phyloP scores from a whole-genome alignment of 192 early-diverging fungal species.

The Spinellus fusiger region DNA sequence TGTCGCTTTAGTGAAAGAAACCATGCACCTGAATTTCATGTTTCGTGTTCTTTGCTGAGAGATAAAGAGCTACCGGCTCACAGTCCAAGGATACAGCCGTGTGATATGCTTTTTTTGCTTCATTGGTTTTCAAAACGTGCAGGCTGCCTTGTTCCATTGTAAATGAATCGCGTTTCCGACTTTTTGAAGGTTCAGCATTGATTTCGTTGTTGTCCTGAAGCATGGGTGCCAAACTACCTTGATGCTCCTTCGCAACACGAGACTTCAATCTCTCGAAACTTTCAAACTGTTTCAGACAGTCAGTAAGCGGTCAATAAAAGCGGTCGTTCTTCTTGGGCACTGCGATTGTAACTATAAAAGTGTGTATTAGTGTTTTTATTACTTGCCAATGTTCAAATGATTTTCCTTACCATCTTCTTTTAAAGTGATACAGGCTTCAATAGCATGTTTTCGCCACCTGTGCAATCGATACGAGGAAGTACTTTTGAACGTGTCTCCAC shows the following conservation, averaged over 20 bases:
- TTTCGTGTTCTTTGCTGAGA: conserved; percentile 5
- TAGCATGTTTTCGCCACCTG: conserved; percentile 1
- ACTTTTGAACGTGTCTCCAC: conserved; percentile 5
- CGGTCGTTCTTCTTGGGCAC: conserved; percentile 4
- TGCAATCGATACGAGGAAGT: conserved; percentile 7
- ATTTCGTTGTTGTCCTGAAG: conserved; percentile 5
- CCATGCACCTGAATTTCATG: conserved; percentile 4
- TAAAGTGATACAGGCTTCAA: conserved; percentile 1
- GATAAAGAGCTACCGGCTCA: conserved; percentile 3
- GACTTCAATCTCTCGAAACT: conserved; percentile 6
- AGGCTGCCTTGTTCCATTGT: conserved; percentile 6
- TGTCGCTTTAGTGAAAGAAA: conserved; percentile 1
- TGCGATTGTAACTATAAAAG: conserved; percentile 1
- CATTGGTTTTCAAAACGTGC: conserved; percentile 6
- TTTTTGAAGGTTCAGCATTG: conserved; percentile 6
- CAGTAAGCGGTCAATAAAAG: conserved; percentile 2
- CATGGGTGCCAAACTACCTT: not conserved
- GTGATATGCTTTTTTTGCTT: conserved; percentile 5
- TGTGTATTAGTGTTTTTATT: conserved; percentile 3
- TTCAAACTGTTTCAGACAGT: conserved; percentile 6
- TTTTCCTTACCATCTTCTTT: conserved; percentile 6
- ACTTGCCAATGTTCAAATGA: conserved; percentile 4
- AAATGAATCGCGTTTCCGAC: conserved; percentile 3
- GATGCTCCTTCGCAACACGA: not conserved
- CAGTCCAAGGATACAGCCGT: conserved; percentile 6